Evolutionary conservation across 176 grass and related monocot genomes (phyloP), one percentile per base, ranked within the genome.

Genomic region (Eragrostis nindensis): DNA sequence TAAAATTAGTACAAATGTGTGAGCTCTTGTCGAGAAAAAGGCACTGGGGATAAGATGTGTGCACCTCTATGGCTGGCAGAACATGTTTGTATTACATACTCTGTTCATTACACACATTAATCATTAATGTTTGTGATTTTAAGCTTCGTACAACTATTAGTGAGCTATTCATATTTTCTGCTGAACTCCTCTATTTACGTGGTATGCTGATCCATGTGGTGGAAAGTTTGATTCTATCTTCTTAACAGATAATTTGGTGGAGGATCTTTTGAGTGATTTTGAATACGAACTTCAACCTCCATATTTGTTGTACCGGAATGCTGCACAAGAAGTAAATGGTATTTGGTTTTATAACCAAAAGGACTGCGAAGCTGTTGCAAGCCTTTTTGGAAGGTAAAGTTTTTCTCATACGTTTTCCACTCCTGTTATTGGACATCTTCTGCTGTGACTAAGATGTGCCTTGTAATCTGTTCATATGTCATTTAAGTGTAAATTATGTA

Each of bases 301-400:
- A 44, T 94, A 97, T 92, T 73, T 97, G 43, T 77, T 94, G 57
- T 94, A 97, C 60, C 85, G 89, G 27, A 97, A 97, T 92, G 94
- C 92, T 12, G 76, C 89, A 71, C 92, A 94, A 75, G 90, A 97
- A 86, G 92, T 92, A 66, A 92, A 94, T 89, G 94, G 89, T 59
- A 92, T 97, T 71, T 97, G 94, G 94, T 97, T 97, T 90, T 97
- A 97, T 77, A 94, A 90, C n/a, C 86, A 91, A 77, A 70, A 87
- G 41, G 92, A 97, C 56, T 97, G 87, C 27, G 87, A 94, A 85
- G 85, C 94, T 84, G 85, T 92, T 48, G 85, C 92, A 2, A 92
- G 87, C 82, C 74, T 97, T 77, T 97, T 97, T 77, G 86, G 77
- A 72, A 94, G 92, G 94, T 97, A 76, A 49, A 26, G 5, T 29